Base-by-base conservation (phyloP, 2,329 filamentous ascomycete species). In the Pyrenochaeta sp. region DNA sequence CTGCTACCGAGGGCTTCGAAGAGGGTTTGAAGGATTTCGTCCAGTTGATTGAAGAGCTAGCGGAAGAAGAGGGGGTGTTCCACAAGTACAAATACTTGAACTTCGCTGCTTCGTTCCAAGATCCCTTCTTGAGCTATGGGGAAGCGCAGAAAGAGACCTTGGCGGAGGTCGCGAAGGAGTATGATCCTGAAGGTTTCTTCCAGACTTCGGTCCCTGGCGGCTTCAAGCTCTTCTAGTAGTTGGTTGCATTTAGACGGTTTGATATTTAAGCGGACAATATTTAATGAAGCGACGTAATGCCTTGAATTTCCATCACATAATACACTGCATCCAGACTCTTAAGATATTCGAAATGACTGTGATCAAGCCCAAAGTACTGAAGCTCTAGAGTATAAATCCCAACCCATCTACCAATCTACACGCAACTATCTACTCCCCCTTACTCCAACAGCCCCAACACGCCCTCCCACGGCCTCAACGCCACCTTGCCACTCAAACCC, bases 91-190 rank as follows among this genome's bases (percentile, higher is more conserved):
- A 50, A 31, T 67, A 70, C 34, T 36, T 67, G 21, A 72, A 70
- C 44, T 73, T 71, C 42, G 69, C 71, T 7, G 66, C 58, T 3
- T 39, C 41, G 9, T 72, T 61, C 47, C 71, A 74, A 46, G 60
- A 70, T 32, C 68, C 69, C 5, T 24, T 60, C 6, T 36, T 8
- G 9, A 48, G 45, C 22, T 63, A 64, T 49, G 62, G 62, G 3
- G 18, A 29, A 4, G 43, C 44, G 9, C 41, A 46, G 7, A 18
- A 54, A 6, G 21, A 17, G 9, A 44, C 23, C 13, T 17, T 66
- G 24, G 43, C 31, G 20, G 22, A 35, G 15, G 53, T 60, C 1
- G 48, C 54, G 19, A 39, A n/a, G 26, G 60, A 53, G 41, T 62
- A 61, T 35, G 60, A 66, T 41, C 58, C 62, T 1, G 19, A 32